A percentile compares a stretch with the other conserved stretches of the same genome.
These are phyloP conservation scores for Escallonia herrerae DNA, from an alignment of 129 eudicot species.

Conservation along the genomic window DNA sequence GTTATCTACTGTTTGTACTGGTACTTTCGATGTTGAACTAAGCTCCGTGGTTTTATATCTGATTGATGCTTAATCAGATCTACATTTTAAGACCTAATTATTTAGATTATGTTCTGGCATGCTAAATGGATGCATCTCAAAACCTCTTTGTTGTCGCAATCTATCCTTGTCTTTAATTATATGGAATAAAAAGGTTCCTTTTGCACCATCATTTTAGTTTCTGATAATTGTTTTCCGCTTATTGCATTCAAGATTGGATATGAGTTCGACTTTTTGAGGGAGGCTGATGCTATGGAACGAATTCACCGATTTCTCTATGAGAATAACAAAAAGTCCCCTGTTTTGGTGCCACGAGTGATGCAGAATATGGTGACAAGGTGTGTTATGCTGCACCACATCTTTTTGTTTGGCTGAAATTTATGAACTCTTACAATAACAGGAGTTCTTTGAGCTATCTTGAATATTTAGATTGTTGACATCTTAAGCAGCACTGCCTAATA, in stretches of 20 bases:
- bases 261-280: conserved; percentile 93
- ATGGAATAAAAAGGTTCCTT: not conserved
- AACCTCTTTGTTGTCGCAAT: not conserved
- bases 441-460: not conserved
- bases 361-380: conserved; percentile 65
- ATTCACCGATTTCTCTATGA: conserved; percentile 47
- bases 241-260: conserved; percentile 68
- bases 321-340: conserved; percentile 66
- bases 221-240: conserved; percentile 22
- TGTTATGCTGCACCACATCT: conserved; percentile 1
- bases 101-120: not conserved
- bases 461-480: not conserved
- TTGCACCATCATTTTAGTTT: not conserved
- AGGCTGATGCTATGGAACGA: conserved; percentile 89
- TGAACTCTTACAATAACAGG: not conserved
- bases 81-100: no score
- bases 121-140: not conserved
- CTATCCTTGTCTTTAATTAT: no score
- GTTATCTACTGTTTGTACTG: no score
- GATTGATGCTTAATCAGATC: no score
- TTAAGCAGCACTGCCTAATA: not conserved
- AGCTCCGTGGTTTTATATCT: no score
- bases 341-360: conserved; percentile 65
- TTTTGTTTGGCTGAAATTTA: not conserved
- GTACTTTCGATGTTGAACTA: no score